Conservation (phyloP, 352 stramenopile genomes). For the Phytophthora pistaciae region DNA sequence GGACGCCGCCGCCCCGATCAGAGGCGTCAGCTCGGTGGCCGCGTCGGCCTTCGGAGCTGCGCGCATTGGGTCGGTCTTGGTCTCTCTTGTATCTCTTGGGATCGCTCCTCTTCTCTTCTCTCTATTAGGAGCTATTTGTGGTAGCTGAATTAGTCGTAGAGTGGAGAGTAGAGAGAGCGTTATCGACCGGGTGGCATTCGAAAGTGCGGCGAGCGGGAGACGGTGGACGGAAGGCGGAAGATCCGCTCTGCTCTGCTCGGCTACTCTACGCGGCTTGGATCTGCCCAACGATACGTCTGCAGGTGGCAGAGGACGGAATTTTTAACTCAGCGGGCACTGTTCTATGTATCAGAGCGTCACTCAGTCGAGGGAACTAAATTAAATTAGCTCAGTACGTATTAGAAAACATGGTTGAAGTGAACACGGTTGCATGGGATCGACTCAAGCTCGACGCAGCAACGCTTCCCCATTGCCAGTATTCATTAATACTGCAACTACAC, state of each 20-base stretch:
- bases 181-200: slow-evolving; percentile 20
- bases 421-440: no score
- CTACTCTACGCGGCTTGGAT: no score
- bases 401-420: no score
- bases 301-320: no score
- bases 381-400: no score
- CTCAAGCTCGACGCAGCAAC: no score
- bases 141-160: not conserved
- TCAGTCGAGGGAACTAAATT: no score
- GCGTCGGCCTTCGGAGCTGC: slow-evolving; percentile 23
- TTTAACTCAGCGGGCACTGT: no score
- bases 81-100: not conserved
- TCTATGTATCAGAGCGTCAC: no score
- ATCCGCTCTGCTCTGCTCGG: not conserved
- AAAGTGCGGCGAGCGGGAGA: not conserved
- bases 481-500: no score
- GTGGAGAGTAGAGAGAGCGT: not conserved
- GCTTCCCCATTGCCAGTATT: no score
- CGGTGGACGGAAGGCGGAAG: not conserved
- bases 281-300: no score
- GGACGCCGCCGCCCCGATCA: slow-evolving; percentile 41
- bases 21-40: slow-evolving; percentile 64
- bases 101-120: not conserved
- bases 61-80: slow-evolving; percentile 19
- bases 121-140: slow-evolving; percentile 11